These are phyloP conservation scores for Oidium heveae DNA, from an alignment of 2,329 filamentous ascomycete species.

Conservation along the genomic window DNA sequence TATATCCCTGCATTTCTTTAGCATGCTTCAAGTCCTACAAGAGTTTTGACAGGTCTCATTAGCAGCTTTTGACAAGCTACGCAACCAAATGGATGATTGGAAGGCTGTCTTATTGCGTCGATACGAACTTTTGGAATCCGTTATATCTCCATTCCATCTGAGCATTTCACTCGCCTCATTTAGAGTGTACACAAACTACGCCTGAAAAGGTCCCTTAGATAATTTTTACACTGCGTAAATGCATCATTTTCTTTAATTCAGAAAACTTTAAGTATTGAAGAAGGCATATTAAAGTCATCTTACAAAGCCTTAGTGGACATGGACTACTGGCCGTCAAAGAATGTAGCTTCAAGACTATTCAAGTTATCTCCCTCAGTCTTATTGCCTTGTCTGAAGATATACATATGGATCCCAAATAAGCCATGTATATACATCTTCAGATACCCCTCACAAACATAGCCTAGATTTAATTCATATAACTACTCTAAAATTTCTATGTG, in stretches of 20 bases:
- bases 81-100: neutral
- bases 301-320: neutral
- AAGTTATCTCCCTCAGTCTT: constrained; percentile 1
- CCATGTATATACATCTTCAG: neutral
- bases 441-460: too few species aligned
- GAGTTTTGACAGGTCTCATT: neutral
- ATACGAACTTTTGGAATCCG: neutral
- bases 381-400: neutral
- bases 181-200: neutral
- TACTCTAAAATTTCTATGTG: too few species aligned
- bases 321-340: constrained; percentile 1
- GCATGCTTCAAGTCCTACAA: neutral
- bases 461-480: too few species aligned
- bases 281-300: constrained; percentile 1
- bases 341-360: neutral
- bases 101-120: neutral
- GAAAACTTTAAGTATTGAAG: neutral
- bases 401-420: neutral
- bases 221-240: neutral
- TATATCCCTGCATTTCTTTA: neutral
- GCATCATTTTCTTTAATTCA: neutral
- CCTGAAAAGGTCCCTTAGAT: neutral
- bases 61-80: neutral
- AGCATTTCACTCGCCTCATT: neutral
- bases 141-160: neutral